Base-by-base conservation (phyloP, 2,329 filamentous ascomycete genomes). In the Trichoderma sp. region DNA sequence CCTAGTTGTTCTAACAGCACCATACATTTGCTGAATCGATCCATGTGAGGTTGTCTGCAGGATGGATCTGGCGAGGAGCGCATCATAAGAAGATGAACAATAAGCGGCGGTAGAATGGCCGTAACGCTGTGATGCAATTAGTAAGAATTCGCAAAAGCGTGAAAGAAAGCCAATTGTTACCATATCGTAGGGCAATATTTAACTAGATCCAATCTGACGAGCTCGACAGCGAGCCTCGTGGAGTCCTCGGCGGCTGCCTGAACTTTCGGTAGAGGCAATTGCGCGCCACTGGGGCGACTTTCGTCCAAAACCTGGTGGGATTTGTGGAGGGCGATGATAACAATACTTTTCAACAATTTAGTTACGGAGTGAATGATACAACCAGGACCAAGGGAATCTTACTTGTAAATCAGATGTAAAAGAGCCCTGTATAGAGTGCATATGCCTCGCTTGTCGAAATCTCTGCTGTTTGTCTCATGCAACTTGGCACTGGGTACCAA, bases 121-220 rank as follows among this genome's bases (percentile, higher is more conserved):
- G 72, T 73, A 13, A 73, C 72, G 56, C 71, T 73, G 56, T 35
- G 16, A 31, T 40, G n/a, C 19, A 10, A 43, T 72, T 56, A 37
- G 37, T 27, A n/a, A 27, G 2, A 49, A 24, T 10, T 33, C 5
- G 10, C 6, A 29, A 1, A 10, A 19, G 21, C 43, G n/a, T 4
- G 4, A 5, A 19, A n/a, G 10, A 14, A 21, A 35, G 31, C n/a
- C 52, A 5, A 5, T 14, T 33, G 27, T 31, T 68, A 72, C 72
- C 72, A 69, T 57, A 70, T 68, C 19, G 72, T 73, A 31, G 72
- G 72, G 47, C 71, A 73, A 37, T 70, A 67, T 43, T 70, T 62
- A 6, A 73, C 62, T 19, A 73, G 31, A 43, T 72, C 72, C 13
- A 64, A 27, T 16, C 68, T 65, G 24, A 72, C 56, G 21, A 73